Evolutionary conservation across 2,329 filamentous ascomycete species (phyloP), one percentile per base, ranked within the genome.

Genomic region (Microdochium paspali): DNA sequence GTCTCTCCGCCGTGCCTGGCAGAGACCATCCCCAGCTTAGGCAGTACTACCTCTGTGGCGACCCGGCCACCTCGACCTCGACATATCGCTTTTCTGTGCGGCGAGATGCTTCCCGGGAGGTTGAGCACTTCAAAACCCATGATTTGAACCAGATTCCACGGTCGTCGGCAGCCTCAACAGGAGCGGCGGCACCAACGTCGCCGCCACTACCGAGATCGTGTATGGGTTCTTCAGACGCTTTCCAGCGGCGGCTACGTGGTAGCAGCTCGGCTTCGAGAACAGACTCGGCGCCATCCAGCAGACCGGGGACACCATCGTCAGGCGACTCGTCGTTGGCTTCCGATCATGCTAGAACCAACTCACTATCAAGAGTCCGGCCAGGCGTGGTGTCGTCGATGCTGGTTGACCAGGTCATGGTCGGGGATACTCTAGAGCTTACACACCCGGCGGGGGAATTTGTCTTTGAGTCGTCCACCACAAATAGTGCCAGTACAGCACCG

Each of bases 81-180:
- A 40, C 35, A 63, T 87, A 87, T 65, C 78, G 87, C 47, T 81
- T 91, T 66, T 85, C 79, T 53, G 81, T 91, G 51, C 90, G 90
- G 73, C 35, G 35, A 9, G 35, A 40, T 21, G 12, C 35, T 20
- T 21, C n/a, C 35, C 35, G 35, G 10, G 35, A 40, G 18, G 18
- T 20, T 6, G 35, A 40, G 31, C 31, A 35, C 31, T 12, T 12
- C 35, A 40, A 12, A 15, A 40, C 13, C 15, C n/a, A n/a, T n/a
- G 18, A 40, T 5, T 40, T 21, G n/a, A 15, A 20, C n/a, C 15
- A 18, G 10, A 21, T 18, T 3, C 12, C 35, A 9, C 12, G 18
- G 5, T 40, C 35, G 31, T 15, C 35, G 6, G 7, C 18, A 20
- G 7, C 35, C 12, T 40, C 35, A 18, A 40, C 18, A 20, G 35